phyloP scores from a whole-genome alignment of 805 yeast species.

The Nakazawaea holstii region DNA sequence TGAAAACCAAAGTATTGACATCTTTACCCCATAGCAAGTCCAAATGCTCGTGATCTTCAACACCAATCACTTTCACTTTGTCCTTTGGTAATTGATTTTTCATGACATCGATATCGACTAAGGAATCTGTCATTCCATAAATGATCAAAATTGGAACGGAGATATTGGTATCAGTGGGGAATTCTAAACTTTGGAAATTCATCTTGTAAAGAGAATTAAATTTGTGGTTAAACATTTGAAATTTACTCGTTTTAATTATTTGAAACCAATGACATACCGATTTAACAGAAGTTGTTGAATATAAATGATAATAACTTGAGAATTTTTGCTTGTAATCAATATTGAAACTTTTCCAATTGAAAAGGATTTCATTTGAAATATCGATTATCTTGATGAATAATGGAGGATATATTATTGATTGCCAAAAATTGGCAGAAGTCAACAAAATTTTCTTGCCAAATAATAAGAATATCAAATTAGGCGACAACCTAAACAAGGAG shows the following conservation, averaged over 20 bases:
- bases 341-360: constrained; percentile 43
- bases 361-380: constrained; percentile 36
- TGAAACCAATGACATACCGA: constrained; percentile 47
- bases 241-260: constrained; percentile 37
- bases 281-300: constrained; percentile 51
- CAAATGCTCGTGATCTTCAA: constrained; percentile 76
- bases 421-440: constrained; percentile 65
- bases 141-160: constrained; percentile 68
- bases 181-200: constrained; percentile 46
- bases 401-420: constrained; percentile 44
- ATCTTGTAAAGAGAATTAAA: constrained; percentile 26
- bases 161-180: constrained; percentile 62
- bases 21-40: constrained; percentile 91
- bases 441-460: constrained; percentile 74
- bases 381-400: constrained; percentile 42
- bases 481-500: constrained; percentile 69
- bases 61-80: constrained; percentile 34
- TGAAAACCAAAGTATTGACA: constrained; percentile 43
- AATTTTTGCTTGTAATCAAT: constrained; percentile 38
- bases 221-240: constrained; percentile 50
- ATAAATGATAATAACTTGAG: constrained; percentile 45
- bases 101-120: constrained; percentile 83
- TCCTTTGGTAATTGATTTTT: constrained; percentile 1
- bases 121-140: constrained; percentile 76
- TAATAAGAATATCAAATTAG: constrained; percentile 60